Conservation (phyloP, 192 early-diverging fungal genomes). For the Linnemannia zychae region DNA sequence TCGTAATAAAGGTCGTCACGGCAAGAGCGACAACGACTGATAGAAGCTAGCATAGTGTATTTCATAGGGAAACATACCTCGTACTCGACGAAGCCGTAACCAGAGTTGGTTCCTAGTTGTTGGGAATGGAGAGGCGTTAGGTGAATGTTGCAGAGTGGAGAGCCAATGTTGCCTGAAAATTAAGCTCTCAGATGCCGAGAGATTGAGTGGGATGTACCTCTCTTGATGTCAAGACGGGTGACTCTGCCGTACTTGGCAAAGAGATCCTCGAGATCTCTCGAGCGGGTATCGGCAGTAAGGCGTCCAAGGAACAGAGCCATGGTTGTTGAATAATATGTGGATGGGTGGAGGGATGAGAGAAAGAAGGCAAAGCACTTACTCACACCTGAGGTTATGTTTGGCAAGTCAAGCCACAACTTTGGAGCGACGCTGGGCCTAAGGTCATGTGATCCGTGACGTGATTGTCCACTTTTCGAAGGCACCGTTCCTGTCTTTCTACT, state of each 20-base stretch:
- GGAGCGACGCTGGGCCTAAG: too few relatives aligned
- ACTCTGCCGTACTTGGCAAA: constrained; percentile 69
- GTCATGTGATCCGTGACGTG: constrained; percentile 8
- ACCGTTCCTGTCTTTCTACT: background rate
- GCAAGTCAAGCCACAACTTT: background rate
- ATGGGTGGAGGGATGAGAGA: background rate
- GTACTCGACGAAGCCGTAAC: constrained; percentile 68
- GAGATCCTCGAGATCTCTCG: constrained; percentile 69
- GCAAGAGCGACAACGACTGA: constrained; percentile 4
- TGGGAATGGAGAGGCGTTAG: background rate
- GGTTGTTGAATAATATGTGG: constrained; percentile 13
- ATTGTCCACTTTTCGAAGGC: background rate
- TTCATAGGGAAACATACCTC: constrained; percentile 23
- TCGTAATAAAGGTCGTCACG: too few relatives aligned
- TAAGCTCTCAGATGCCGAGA: background rate
- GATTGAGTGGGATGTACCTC: constrained; percentile 46
- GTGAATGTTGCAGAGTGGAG: background rate
- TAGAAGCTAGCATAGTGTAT: background rate
- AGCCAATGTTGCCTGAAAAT: constrained; percentile 1
- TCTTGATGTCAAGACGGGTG: constrained; percentile 68
- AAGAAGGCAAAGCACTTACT: background rate
- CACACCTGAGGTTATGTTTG: background rate
- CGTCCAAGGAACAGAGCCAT: constrained; percentile 65
- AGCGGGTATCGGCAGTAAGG: constrained; percentile 60
- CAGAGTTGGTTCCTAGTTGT: constrained; percentile 53